These are phyloP conservation scores for Metschnikowia reukaufii DNA, from an alignment of 805 yeast genomes.

Conservation along the genomic window DNA sequence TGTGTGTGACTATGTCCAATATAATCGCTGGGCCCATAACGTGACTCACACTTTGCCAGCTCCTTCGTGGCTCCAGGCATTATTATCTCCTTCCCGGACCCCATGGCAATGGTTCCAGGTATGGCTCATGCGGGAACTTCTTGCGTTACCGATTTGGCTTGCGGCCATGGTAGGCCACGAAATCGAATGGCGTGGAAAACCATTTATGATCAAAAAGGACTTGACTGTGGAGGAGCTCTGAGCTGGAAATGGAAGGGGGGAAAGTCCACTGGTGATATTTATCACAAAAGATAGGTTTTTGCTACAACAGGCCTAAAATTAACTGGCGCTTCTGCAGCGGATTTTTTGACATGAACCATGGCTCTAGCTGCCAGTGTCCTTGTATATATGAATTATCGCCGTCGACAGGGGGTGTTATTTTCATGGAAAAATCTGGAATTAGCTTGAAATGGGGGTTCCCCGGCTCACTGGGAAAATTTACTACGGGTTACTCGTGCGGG, in stretches of 20 bases:
- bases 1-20: slow-evolving; percentile 61
- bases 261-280: too few species aligned
- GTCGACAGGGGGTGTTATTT: too few species aligned
- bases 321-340: too few species aligned
- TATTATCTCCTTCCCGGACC: slow-evolving; percentile 20
- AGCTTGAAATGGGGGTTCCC: too few species aligned
- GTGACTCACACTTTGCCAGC: slow-evolving; percentile 10
- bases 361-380: too few species aligned
- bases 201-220: slow-evolving; percentile 71
- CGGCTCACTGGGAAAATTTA: too few species aligned
- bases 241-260: not conserved
- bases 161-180: slow-evolving; percentile 74
- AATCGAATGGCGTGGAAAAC: slow-evolving; percentile 77
- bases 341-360: too few species aligned
- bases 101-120: slow-evolving; percentile 29
- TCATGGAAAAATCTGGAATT: too few species aligned
- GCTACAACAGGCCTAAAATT: too few species aligned
- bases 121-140: slow-evolving; percentile 69
- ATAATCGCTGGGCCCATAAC: slow-evolving; percentile 39
- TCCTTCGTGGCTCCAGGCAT: slow-evolving; percentile 17
- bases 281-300: too few species aligned
- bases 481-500: too few species aligned
- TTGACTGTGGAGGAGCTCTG: slow-evolving; percentile 67
- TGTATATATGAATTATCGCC: too few species aligned
- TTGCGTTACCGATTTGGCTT: slow-evolving; percentile 85